Conservation (phyloP, 2,329 filamentous ascomycete genomes). For the Nakataea oryzae region DNA sequence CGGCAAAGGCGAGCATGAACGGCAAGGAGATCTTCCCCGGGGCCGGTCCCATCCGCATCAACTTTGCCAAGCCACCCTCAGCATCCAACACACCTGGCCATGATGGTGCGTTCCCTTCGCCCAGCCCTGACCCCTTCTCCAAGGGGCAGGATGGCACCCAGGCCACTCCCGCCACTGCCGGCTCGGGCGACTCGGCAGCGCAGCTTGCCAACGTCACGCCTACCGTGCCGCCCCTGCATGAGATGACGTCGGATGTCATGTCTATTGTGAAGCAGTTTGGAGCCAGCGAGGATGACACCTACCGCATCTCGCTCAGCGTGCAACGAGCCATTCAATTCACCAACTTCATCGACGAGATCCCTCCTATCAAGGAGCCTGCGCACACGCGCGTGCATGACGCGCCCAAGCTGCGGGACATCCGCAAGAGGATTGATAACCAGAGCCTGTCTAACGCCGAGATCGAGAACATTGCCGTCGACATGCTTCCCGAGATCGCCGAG, state of each 20-base stretch:
- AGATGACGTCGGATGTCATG: constrained; percentile 74
- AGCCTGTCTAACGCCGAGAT: constrained; percentile 78
- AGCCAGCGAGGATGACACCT: constrained; percentile 67
- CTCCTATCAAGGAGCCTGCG: constrained; percentile 77
- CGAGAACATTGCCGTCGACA: constrained; percentile 81
- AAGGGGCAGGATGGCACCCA: constrained; percentile 37
- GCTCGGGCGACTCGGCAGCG: constrained; percentile 4
- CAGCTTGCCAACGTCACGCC: constrained; percentile 35
- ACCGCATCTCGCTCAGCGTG: constrained; percentile 62
- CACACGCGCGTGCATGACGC: constrained; percentile 88
- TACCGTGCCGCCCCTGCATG: constrained; percentile 60
- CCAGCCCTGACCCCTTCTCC: constrained; percentile 76
- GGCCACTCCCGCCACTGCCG: constrained; percentile 26
- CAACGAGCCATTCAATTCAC: constrained; percentile 68
- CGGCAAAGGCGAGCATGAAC: constrained; percentile 79
- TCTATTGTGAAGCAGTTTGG: constrained; percentile 84
- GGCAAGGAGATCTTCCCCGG: constrained; percentile 98
- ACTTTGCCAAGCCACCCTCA: constrained; percentile 92
- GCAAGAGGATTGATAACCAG: constrained; percentile 95
- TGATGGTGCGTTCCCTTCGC: constrained; percentile 79
- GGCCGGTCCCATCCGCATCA: constrained; percentile 87
- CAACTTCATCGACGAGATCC: constrained; percentile 70
- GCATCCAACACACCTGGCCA: constrained; percentile 81
- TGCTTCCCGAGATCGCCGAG: constrained; percentile 95
- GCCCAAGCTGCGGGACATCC: constrained; percentile 86